Conservation (phyloP, 805 yeast species). For the Candida multigemmis region DNA sequence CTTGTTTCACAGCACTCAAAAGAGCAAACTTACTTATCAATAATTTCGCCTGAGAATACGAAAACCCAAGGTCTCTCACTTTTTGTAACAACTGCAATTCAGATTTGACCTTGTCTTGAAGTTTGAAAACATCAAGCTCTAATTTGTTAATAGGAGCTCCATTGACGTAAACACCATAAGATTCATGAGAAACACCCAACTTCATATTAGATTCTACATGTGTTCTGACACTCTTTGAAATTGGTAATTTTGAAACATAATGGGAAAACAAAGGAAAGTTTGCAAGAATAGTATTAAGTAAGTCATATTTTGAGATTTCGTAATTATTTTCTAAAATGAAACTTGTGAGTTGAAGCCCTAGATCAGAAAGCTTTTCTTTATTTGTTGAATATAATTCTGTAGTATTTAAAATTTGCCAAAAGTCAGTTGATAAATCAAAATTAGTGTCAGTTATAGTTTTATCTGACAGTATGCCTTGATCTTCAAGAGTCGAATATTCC, state of each 20-base stretch:
- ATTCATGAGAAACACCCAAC: constrained; percentile 28
- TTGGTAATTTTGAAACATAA: constrained; percentile 12
- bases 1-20: constrained; percentile 27
- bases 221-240: constrained; percentile 12
- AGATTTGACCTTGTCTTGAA: constrained; percentile 28
- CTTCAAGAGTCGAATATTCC: constrained; percentile 60
- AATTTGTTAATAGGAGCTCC: constrained; percentile 51
- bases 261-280: constrained; percentile 51
- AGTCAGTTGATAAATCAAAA: constrained; percentile 7
- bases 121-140: constrained; percentile 32
- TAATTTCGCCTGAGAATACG: constrained; percentile 19
- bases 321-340: constrained; percentile 17
- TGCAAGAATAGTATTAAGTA: constrained; percentile 29
- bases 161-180: constrained; percentile 54
- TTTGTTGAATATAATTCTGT: constrained; percentile 17
- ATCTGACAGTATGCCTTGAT: constrained; percentile 26
- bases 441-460: constrained; percentile 6
- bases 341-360: constrained; percentile 35
- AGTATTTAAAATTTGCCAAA: too few species aligned
- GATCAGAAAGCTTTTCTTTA: constrained; percentile 18
- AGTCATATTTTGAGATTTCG: constrained; percentile 15
- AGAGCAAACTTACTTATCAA: constrained; percentile 29
- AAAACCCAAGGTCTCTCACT: constrained; percentile 20
- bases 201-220: constrained; percentile 19
- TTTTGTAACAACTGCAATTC: constrained; percentile 15